Evolutionary conservation across 805 yeast species (phyloP).

Genomic region (Nakazawaea ishiwadae): DNA sequence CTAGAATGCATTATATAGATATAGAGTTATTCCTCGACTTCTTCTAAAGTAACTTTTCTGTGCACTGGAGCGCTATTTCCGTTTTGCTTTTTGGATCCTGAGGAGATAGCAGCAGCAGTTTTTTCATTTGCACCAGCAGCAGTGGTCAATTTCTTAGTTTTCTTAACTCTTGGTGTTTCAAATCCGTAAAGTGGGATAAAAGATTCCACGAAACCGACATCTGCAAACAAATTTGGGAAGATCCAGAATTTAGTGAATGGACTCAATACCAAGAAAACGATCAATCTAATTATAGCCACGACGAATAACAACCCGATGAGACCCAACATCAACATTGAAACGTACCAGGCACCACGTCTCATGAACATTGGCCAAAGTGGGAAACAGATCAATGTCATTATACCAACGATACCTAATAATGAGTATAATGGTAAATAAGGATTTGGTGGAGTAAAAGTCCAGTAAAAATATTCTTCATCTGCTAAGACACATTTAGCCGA

Average conservation of each 20-base stretch:
- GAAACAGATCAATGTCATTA: conserved; percentile 66
- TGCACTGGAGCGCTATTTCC: conserved; percentile 12
- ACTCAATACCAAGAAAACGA: conserved; percentile 56
- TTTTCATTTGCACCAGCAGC: not conserved
- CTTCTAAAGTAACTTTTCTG: conserved; percentile 26
- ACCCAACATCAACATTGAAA: conserved; percentile 72
- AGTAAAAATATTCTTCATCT: conserved; percentile 71
- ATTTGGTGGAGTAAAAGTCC: conserved; percentile 76
- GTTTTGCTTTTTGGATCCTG: conserved; percentile 6
- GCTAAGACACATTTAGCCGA: conserved; percentile 53
- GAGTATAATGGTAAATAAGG: conserved; percentile 61
- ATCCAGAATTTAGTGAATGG: conserved; percentile 82
- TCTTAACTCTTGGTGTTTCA: conserved; percentile 36
- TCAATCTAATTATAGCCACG: conserved; percentile 73
- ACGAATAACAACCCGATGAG: conserved; percentile 71
- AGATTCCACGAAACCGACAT: conserved; percentile 89
- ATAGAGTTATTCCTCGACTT: conserved; percentile 20
- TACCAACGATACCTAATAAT: conserved; percentile 58
- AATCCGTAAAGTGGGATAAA: conserved; percentile 87
- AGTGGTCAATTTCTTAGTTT: not conserved
- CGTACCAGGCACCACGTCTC: conserved; percentile 88
- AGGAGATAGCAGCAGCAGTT: conserved; percentile 2
- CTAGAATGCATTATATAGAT: not conserved
- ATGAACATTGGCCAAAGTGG: conserved; percentile 93
- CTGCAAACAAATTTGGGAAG: conserved; percentile 93